Percentiles rank a stretch among this genome's conserved stretches.
Evolutionary conservation across 2,329 filamentous ascomycete species (phyloP).

Genomic region (Aureobasidium sp.): DNA sequence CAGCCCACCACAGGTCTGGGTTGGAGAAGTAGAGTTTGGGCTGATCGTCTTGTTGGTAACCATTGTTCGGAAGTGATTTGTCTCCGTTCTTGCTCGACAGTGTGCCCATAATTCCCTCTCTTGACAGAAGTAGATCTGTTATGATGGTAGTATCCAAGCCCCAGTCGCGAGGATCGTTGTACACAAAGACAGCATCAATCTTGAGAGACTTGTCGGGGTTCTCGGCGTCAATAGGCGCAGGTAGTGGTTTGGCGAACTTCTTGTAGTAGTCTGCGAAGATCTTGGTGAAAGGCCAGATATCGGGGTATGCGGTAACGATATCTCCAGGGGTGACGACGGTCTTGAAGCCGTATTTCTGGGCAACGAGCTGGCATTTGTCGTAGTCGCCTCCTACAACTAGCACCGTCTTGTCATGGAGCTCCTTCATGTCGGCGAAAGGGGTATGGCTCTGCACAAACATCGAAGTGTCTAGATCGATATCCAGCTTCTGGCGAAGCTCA

Average conservation of each 20-base stretch:
- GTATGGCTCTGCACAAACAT: slow-evolving; percentile 89
- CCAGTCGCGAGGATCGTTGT: slow-evolving; percentile 96
- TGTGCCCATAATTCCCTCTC: slow-evolving; percentile 71
- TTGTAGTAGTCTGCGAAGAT: slow-evolving; percentile 55
- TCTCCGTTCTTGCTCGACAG: slow-evolving; percentile 64
- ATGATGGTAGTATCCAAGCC: slow-evolving; percentile 81
- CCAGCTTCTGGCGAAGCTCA: slow-evolving; percentile 59
- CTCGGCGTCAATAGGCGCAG: slow-evolving; percentile 36
- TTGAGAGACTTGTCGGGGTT: slow-evolving; percentile 51
- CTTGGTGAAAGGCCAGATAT: slow-evolving; percentile 75
- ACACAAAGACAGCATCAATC: slow-evolving; percentile 85
- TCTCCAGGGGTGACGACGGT: slow-evolving; percentile 81
- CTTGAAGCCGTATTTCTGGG: slow-evolving; percentile 67
- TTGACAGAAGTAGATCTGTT: slow-evolving; percentile 71
- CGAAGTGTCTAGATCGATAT: slow-evolving; percentile 53
- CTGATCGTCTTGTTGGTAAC: slow-evolving; percentile 77
- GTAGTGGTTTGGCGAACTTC: slow-evolving; percentile 48
- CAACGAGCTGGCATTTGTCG: slow-evolving; percentile 59
- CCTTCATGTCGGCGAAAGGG: slow-evolving; percentile 65
- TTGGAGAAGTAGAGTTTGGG: slow-evolving; percentile 82
- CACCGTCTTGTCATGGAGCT: slow-evolving; percentile 46
- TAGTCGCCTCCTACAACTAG: slow-evolving; percentile 40
- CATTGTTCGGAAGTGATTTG: slow-evolving; percentile 54
- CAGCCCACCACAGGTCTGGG: slow-evolving; percentile 82
- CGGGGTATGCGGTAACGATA: slow-evolving; percentile 63